These are phyloP conservation scores for Dendrobium huoshanense DNA, from an alignment of 106 monocot genomes.

Conservation along the genomic window DNA sequence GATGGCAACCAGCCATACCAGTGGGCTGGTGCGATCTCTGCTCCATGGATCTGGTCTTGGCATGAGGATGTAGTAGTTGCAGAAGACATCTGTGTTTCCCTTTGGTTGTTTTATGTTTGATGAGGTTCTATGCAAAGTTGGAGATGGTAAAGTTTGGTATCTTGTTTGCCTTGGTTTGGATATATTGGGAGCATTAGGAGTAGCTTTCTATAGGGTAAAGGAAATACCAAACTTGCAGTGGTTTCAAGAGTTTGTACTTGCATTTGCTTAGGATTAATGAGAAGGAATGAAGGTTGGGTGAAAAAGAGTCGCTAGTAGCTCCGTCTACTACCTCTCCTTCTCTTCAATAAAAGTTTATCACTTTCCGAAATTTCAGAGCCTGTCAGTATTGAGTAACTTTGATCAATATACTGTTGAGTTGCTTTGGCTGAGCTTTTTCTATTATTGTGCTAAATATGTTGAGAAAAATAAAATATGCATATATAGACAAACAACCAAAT, in stretches of 20 bases:
- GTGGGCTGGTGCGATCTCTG: conserved; percentile 26
- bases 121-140: background rate
- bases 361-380: no score
- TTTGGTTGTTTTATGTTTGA: conserved; percentile 2
- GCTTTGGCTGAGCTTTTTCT: no score
- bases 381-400: no score
- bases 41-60: background rate
- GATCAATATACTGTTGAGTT: no score
- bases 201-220: background rate
- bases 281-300: no score
- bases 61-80: background rate
- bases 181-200: background rate
- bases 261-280: no score
- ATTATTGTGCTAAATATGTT: no score
- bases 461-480: no score
- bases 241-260: background rate
- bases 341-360: no score
- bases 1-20: conserved; percentile 51
- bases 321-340: no score
- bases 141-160: conserved; percentile 23
- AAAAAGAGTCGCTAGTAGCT: no score
- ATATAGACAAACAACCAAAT: no score
- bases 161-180: conserved; percentile 17
- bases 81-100: background rate
- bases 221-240: conserved; percentile 10